Evolutionary conservation across 2,329 filamentous ascomycete genomes (phyloP).

Genomic region (Fusarium guadeloupense): DNA sequence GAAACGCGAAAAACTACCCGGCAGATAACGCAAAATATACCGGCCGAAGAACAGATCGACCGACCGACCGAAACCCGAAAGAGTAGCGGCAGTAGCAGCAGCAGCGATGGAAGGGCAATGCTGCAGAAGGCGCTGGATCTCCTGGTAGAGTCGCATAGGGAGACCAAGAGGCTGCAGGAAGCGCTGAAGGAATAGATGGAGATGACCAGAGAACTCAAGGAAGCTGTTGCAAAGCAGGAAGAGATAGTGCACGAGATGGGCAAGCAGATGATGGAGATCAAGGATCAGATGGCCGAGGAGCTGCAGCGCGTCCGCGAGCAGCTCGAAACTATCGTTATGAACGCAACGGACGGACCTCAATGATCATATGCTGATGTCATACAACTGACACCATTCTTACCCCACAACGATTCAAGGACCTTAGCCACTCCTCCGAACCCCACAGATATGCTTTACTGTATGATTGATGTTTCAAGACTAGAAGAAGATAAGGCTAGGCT

Average conservation of each 20-base stretch:
- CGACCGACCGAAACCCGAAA: background rate
- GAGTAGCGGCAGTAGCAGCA: background rate
- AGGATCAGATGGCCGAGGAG: background rate
- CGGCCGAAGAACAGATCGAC: background rate
- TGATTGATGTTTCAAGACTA: background rate
- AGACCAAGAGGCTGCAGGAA: background rate
- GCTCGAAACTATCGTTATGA: background rate
- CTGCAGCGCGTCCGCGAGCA: background rate
- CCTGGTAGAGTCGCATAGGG: background rate
- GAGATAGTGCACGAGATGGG: background rate
- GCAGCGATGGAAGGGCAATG: constrained; percentile 2
- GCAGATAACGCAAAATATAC: background rate
- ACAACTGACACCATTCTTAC: background rate
- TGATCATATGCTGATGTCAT: background rate
- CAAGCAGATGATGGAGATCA: background rate
- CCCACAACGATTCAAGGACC: background rate
- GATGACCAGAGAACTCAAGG: background rate
- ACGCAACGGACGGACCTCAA: background rate
- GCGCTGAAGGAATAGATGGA: background rate
- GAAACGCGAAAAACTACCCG: background rate
- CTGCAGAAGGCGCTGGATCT: background rate
- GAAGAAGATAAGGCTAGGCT: no score
- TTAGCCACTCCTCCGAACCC: background rate
- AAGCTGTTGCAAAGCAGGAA: background rate
- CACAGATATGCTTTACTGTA: background rate